Conservation (phyloP, 169 alveolate species). For the Cryptosporidium felis region DNA sequence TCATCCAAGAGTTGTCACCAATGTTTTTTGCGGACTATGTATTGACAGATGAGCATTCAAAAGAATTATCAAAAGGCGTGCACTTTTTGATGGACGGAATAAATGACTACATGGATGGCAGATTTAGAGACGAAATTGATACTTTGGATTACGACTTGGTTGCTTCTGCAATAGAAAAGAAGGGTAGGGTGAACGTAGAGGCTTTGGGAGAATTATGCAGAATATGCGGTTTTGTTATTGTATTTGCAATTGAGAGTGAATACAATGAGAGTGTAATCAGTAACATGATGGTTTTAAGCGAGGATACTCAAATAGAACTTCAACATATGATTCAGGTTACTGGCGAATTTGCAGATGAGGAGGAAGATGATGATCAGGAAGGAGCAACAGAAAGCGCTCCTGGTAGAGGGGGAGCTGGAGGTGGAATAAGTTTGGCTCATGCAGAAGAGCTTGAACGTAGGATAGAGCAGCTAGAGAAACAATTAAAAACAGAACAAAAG, state of each 20-base stretch:
- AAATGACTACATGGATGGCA: conserved; percentile 56
- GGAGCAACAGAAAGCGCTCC: neutral
- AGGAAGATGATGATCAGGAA: neutral
- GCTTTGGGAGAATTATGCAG: conserved; percentile 31
- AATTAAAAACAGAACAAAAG: conserved; percentile 34
- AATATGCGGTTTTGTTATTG: conserved; percentile 56
- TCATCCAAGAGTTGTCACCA: conserved; percentile 68
- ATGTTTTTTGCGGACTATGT: conserved; percentile 62
- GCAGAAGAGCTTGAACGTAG: conserved; percentile 53
- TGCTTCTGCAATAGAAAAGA: conserved; percentile 54
- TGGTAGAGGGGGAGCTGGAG: neutral
- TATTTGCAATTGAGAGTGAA: conserved; percentile 70
- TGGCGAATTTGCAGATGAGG: conserved; percentile 57
- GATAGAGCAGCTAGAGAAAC: conserved; percentile 40
- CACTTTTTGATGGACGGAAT: conserved; percentile 67
- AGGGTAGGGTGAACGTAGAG: conserved; percentile 5
- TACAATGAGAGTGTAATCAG: conserved; percentile 55
- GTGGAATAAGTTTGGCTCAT: conserved; percentile 33
- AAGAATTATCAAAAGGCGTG: conserved; percentile 24
- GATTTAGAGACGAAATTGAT: conserved; percentile 65
- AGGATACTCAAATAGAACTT: conserved; percentile 55
- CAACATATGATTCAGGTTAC: conserved; percentile 67
- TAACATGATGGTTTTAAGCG: conserved; percentile 60
- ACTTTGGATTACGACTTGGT: conserved; percentile 55
- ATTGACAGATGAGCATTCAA: conserved; percentile 37